Conservation (phyloP, 2,329 filamentous ascomycete species). For the Apiospora rasikravindrae region DNA sequence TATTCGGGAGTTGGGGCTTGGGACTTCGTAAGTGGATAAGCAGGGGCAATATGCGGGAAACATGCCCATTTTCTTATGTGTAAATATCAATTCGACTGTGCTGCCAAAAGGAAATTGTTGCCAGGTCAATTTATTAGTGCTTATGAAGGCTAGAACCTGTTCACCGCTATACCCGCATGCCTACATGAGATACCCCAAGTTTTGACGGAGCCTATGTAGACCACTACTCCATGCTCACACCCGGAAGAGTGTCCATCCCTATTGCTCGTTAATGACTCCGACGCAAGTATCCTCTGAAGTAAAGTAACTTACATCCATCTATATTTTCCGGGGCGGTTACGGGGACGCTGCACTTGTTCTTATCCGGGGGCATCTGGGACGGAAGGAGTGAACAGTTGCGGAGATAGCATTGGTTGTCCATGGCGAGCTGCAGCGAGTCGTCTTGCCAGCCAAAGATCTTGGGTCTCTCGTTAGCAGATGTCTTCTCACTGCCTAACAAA, state of each 20-base stretch:
- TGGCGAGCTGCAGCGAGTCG: conserved; percentile 19
- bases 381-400: conserved; percentile 37
- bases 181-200: too few species aligned
- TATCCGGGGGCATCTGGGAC: conserved; percentile 36
- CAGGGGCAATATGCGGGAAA: neutral
- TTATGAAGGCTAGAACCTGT: too few species aligned
- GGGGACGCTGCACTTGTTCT: conserved; percentile 36
- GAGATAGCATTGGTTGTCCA: conserved; percentile 39
- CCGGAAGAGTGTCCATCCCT: conserved; percentile 3
- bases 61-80: too few species aligned
- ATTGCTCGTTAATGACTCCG: neutral
- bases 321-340: conserved; percentile 32
- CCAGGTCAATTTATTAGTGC: too few species aligned
- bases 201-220: neutral
- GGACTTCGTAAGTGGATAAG: neutral
- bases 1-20: conserved; percentile 37
- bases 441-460: conserved; percentile 23
- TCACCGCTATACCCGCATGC: too few species aligned
- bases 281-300: rapidly evolving
- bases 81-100: too few species aligned
- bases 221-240: neutral
- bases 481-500: too few species aligned
- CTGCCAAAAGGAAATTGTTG: too few species aligned
- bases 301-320: conserved; percentile 24
- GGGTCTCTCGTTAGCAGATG: neutral